Conservation (phyloP, 805 yeast genomes). For the Metahyphopichia silvanorum region DNA sequence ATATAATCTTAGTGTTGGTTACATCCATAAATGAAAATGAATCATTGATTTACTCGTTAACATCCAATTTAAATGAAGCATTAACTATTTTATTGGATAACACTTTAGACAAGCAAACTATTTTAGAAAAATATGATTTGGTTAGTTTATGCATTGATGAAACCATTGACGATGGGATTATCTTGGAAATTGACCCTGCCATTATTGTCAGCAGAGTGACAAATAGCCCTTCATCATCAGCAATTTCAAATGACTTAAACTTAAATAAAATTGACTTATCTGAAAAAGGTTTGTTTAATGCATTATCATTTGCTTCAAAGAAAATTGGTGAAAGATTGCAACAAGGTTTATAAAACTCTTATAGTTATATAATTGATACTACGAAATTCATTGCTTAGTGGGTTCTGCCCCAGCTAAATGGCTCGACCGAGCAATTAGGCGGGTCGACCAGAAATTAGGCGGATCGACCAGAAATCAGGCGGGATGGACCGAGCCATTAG, state of each 20-base stretch:
- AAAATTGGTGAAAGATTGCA: conserved; percentile 49
- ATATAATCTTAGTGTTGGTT: conserved; percentile 66
- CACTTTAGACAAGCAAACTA: conserved; percentile 72
- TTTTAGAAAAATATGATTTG: conserved; percentile 82
- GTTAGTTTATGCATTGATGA: conserved; percentile 87
- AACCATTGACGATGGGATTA: conserved; percentile 88
- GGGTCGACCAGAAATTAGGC: no score
- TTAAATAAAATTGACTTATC: conserved; percentile 60
- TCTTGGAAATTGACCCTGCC: conserved; percentile 84
- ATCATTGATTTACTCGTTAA: conserved; percentile 67
- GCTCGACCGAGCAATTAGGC: no score
- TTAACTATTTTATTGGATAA: conserved; percentile 69
- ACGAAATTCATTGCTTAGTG: no score
- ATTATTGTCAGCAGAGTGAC: conserved; percentile 89
- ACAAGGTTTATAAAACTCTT: conserved; percentile 46
- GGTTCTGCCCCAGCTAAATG: no score
- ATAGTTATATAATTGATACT: no score
- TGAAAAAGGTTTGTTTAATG: conserved; percentile 76
- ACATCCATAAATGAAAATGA: conserved; percentile 86
- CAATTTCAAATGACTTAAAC: conserved; percentile 50
- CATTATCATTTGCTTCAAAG: conserved; percentile 84
- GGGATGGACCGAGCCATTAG: no score
- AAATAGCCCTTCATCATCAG: conserved; percentile 57
- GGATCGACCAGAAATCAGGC: no score
- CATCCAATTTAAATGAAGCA: conserved; percentile 77